phyloP scores from a whole-genome alignment of 129 eudicot genomes.

The Centella asiatica region DNA sequence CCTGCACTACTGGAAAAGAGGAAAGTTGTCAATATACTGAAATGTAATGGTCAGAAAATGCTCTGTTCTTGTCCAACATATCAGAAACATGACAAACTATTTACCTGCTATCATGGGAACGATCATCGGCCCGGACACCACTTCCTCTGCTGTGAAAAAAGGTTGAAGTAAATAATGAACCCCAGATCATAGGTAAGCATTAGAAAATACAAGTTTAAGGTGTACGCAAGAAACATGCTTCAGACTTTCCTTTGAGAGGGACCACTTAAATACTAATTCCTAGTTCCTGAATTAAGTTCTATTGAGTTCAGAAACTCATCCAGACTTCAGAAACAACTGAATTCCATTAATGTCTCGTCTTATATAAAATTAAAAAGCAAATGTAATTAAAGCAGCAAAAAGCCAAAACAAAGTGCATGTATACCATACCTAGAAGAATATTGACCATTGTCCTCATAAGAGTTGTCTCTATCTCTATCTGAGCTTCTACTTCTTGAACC shows the following conservation, averaged over 20 bases:
- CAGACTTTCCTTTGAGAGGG: neutral
- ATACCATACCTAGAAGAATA: slow-evolving; percentile 60
- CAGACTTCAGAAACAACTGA: neutral
- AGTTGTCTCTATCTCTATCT: slow-evolving; percentile 63
- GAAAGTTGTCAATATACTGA: neutral
- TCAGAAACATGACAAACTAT: neutral
- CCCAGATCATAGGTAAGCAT: neutral
- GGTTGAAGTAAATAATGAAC: slow-evolving; percentile 1
- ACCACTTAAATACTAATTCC: neutral
- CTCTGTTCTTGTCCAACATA: slow-evolving; percentile 5
- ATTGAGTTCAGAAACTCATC: neutral
- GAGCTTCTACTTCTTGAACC: slow-evolving; percentile 79
- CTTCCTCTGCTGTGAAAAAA: slow-evolving; percentile 54
- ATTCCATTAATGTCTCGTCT: too few relatives aligned
- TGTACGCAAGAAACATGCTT: too few relatives aligned
- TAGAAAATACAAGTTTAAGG: too few relatives aligned
- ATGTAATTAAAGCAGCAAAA: too few relatives aligned
- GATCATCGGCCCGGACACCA: slow-evolving; percentile 62
- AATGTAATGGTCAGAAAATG: too few relatives aligned
- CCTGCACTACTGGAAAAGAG: slow-evolving; percentile 17
- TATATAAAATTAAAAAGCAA: too few relatives aligned
- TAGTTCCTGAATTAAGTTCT: neutral
- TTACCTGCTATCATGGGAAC: slow-evolving; percentile 86
- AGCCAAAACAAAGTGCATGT: neutral
- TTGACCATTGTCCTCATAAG: slow-evolving; percentile 73